Base-by-base conservation (phyloP, 1,139 yeast genomes). In the Suhomyces coccinellae region DNA sequence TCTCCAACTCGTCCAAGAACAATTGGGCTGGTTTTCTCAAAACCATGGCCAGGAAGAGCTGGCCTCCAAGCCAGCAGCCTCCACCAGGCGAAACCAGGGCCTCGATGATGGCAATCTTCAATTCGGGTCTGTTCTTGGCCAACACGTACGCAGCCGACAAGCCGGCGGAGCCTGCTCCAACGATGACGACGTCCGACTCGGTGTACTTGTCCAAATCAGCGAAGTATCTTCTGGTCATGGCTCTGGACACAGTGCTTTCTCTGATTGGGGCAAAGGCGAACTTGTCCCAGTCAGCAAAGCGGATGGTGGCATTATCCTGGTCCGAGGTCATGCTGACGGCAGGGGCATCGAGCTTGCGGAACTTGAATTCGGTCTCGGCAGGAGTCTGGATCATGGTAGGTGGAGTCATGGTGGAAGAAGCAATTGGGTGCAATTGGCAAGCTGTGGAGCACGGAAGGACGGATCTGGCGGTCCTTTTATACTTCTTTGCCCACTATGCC, bases 61-160 rank as follows among this genome's bases (percentile, higher is more conserved):
- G 89, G n/a, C 91, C 93, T 46, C 89, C 89, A 42, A 85, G 70
- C 85, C 87, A 84, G 51, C 87, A 83, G 22, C 93, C 93, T 52
- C 93, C 93, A 51, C 93, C 93, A 48, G 87, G 86, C 24, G 87
- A 77, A 24, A 85, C 89, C 52, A 79, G 77, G 33, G 89, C 85
- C 66, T 85, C 93, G 50, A 85, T 77, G 52, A 84, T 82, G 47
- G 90, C 89, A 53, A 85, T 81, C 63, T 82, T 85, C 58, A 85
- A 71, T 52, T 85, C 90, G 11, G 93, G 93, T 63, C 91, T 79
- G 58, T 83, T 79, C 63, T 79, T 83, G 41, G 87, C 90, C 58
- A 85, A 71, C 30, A 79, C 80, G 58, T 81, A 85, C 22, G 91
- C 93, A 30, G 90, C 87, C 41, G 87, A 79, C 50, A 85, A 73